Percentiles rank a stretch among this genome's conserved stretches.
These are phyloP conservation scores for Fusarium ambrosium DNA, from an alignment of 2,329 filamentous ascomycete species.

Conservation along the genomic window DNA sequence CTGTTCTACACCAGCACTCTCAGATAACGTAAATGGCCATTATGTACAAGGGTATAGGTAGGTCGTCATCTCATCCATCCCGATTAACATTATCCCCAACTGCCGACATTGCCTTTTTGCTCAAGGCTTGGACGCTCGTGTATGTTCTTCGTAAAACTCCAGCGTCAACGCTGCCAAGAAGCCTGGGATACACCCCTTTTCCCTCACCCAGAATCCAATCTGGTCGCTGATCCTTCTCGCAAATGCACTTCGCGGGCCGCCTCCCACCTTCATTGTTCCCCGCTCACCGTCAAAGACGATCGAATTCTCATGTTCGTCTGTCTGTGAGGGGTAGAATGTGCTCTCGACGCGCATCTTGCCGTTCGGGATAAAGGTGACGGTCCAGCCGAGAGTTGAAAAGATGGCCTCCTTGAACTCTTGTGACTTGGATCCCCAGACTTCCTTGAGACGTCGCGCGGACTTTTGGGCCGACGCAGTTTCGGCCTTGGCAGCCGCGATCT, in stretches of 20 bases:
- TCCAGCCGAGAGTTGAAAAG: conserved; percentile 92
- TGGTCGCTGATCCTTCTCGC: conserved; percentile 86
- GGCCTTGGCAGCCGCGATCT: conserved; percentile 78
- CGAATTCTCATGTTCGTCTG: conserved; percentile 78
- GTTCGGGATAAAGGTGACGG: conserved; percentile 96
- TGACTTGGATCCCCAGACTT: conserved; percentile 92
- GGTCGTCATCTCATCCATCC: conserved; percentile 41
- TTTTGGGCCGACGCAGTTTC: conserved; percentile 84
- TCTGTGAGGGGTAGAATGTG: conserved; percentile 81
- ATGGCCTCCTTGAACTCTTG: conserved; percentile 97
- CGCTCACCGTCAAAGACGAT: conserved; percentile 92
- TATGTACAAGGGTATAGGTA: conserved; percentile 45
- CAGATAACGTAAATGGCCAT: conserved; percentile 18
- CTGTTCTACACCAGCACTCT: conserved; percentile 2
- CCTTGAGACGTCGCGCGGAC: conserved; percentile 85
- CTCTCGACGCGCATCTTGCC: conserved; percentile 93
- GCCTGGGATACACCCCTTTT: conserved; percentile 92
- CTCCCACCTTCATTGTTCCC: conserved; percentile 97
- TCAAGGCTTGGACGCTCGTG: conserved; percentile 38
- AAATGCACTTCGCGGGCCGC: conserved; percentile 88
- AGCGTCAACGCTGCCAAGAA: conserved; percentile 92
- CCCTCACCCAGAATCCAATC: conserved; percentile 96
- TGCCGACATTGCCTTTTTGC: neutral
- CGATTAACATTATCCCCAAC: conserved; percentile 3
- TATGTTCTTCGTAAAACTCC: conserved; percentile 87